Base-by-base conservation (phyloP, 345 rosid genomes). In the Euphorbia tirucalli region DNA sequence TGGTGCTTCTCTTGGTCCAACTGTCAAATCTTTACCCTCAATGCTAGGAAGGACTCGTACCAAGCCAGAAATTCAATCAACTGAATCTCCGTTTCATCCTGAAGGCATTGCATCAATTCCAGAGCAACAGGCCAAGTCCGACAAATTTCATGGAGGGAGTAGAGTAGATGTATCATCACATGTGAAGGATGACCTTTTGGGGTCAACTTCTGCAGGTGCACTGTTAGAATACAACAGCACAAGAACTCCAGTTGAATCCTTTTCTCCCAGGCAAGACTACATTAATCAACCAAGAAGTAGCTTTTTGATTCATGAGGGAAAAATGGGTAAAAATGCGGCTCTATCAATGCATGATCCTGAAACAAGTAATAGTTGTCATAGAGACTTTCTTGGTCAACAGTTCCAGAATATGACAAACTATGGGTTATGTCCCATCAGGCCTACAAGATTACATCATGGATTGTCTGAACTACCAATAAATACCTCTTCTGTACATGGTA, bases 201-300 rank as follows among this genome's bases (percentile, higher is more conserved):
- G 83, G 25, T 78, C 89, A 39, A 82, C 82, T 78, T 86, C 88
- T 61, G 80, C 78, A 77, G 21, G 64, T 84, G 76, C 81, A 66
- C 80, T 75, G 19, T 56, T 68, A 52, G 74, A 75, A 66, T 56
- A 31, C 71, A 32, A 74, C 32, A 57, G 68, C 13, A 68, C 66
- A 72, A 74, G 75, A 69, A 65, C 78, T 41, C 73, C 77, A 24
- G 39, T 37, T 22, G 74, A 68, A 44, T 63, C 73, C 28, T 72
- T 82, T 75, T 30, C 80, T 50, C 16, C 64, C 56, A 18, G 57
- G 0, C 72, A 66, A 61, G 82, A 78, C 24, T 77, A 61, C 48
- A 52, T 15, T 32, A 63, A 69, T 72, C 77, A 49, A 73, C 44
- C 79, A 44, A 69, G 62, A 44, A 59, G 80, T 74, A 77, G 75